A percentile compares a stretch with the other conserved stretches of the same genome.
Evolutionary conservation across 352 stramenopile genomes (phyloP).

Genomic region (Phytophthora citrophthora): DNA sequence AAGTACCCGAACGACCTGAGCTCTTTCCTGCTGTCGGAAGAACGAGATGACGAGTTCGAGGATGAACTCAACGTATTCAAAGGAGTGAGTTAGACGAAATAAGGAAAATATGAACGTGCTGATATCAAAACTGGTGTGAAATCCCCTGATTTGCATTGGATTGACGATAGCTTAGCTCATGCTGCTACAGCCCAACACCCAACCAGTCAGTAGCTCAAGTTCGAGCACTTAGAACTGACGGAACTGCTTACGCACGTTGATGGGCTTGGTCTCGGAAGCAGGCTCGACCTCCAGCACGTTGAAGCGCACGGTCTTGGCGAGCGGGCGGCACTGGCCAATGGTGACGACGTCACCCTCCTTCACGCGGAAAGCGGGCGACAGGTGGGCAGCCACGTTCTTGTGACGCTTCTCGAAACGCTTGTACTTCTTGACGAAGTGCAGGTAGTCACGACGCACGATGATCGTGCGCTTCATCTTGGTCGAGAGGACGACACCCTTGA

Average conservation of each 20-base stretch:
- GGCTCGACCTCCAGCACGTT: slow-evolving; percentile 99
- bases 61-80: slow-evolving; percentile 38
- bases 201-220: background rate
- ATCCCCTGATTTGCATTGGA: too few species aligned
- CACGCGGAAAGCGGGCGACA: slow-evolving; percentile 97
- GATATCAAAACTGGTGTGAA: too few species aligned
- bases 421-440: slow-evolving; percentile 99
- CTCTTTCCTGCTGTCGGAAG: slow-evolving; percentile 75
- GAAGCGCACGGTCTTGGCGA: slow-evolving; percentile 99
- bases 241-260: slow-evolving; percentile 99
- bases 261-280: slow-evolving; percentile 94
- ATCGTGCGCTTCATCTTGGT: slow-evolving; percentile 99
- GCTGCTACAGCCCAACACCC: too few species aligned
- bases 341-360: slow-evolving; percentile 99
- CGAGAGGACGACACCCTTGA: slow-evolving; percentile 99
- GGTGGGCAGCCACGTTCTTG: slow-evolving; percentile 99
- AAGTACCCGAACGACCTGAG: slow-evolving; percentile 68
- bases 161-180: too few species aligned
- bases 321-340: slow-evolving; percentile 98
- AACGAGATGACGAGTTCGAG: slow-evolving; percentile 63
- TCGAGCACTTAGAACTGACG: slow-evolving; percentile 94
- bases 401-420: slow-evolving; percentile 99
- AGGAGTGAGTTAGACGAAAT: background rate
- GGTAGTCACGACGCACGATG: slow-evolving; percentile 99
- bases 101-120: too few species aligned